These are phyloP conservation scores for Blastobotrys serpentis DNA, from an alignment of 1,139 yeast species.

Conservation along the genomic window DNA sequence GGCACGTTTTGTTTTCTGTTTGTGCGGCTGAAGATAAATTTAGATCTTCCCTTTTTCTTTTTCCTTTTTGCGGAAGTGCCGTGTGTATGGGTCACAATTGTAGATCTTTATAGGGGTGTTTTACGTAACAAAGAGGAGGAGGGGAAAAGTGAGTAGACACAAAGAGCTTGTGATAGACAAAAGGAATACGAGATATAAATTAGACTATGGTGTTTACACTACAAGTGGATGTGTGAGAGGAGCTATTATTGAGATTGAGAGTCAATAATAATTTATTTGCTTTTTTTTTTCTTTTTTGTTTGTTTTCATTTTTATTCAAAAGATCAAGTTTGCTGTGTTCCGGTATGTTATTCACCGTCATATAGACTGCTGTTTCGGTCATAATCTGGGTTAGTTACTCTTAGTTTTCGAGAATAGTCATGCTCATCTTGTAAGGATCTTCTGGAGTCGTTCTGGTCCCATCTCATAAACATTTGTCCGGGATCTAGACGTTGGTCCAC, in stretches of 20 bases:
- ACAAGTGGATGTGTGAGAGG: too few species aligned
- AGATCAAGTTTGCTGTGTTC: neutral
- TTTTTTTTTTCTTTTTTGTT: constrained; percentile 1
- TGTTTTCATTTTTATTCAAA: neutral
- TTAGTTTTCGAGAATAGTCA: constrained; percentile 68
- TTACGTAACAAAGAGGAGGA: neutral
- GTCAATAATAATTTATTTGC: too few species aligned
- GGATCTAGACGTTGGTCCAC: constrained; percentile 74
- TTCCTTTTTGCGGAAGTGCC: too few species aligned
- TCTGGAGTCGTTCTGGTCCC: constrained; percentile 55
- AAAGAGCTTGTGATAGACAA: neutral
- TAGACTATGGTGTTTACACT: too few species aligned
- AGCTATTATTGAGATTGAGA: too few species aligned
- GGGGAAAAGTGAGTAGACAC: neutral
- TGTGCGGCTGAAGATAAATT: too few species aligned
- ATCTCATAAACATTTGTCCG: constrained; percentile 53
- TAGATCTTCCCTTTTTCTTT: too few species aligned
- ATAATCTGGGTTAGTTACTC: constrained; percentile 60
- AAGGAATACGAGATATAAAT: too few species aligned
- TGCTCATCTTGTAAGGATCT: constrained; percentile 69
- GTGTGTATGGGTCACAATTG: neutral
- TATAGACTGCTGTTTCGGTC: constrained; percentile 9
- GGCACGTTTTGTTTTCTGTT: too few species aligned
- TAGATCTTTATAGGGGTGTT: neutral
- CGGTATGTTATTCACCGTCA: constrained; percentile 7